These are phyloP conservation scores for Rhizopogon vinicolor DNA, from an alignment of 768 basidiomycete genomes.

Conservation along the genomic window DNA sequence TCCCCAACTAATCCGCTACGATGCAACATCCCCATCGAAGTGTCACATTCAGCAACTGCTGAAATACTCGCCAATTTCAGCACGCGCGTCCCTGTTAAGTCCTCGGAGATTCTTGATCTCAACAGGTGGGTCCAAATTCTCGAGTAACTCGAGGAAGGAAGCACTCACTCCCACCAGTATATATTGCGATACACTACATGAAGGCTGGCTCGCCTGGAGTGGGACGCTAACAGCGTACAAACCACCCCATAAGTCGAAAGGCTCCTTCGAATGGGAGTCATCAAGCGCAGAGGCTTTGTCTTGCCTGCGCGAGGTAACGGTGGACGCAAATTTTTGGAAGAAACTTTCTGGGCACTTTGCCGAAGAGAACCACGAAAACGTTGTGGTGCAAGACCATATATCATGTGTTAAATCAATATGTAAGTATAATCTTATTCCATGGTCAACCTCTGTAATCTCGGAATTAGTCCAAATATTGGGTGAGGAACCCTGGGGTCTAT, in stretches of 20 bases:
- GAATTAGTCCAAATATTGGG: constrained; percentile 60
- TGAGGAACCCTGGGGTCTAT: constrained; percentile 47
- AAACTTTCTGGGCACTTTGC: constrained; percentile 64
- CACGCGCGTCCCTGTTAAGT: constrained; percentile 27
- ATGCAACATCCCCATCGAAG: constrained; percentile 41
- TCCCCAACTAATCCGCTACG: constrained; percentile 67
- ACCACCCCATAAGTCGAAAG: constrained; percentile 41
- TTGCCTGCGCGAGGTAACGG: constrained; percentile 44
- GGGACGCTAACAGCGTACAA: constrained; percentile 40
- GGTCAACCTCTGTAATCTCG: background rate
- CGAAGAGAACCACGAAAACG: constrained; percentile 71
- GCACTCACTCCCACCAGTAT: constrained; percentile 30
- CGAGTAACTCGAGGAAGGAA: background rate
- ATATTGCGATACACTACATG: constrained; percentile 50
- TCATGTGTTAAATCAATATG: constrained; percentile 75
- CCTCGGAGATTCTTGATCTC: background rate
- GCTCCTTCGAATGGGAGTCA: constrained; percentile 59
- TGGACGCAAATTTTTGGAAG: constrained; percentile 58
- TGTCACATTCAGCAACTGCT: constrained; percentile 47
- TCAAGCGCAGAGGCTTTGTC: constrained; percentile 46
- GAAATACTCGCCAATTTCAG: constrained; percentile 54
- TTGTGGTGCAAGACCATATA: constrained; percentile 63
- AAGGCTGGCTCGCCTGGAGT: constrained; percentile 71
- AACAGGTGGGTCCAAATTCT: background rate
- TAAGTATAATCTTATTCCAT: constrained; percentile 25